Evolutionary conservation across 306 rosid genomes (phyloP).

Genomic region (Argentina anserina): DNA sequence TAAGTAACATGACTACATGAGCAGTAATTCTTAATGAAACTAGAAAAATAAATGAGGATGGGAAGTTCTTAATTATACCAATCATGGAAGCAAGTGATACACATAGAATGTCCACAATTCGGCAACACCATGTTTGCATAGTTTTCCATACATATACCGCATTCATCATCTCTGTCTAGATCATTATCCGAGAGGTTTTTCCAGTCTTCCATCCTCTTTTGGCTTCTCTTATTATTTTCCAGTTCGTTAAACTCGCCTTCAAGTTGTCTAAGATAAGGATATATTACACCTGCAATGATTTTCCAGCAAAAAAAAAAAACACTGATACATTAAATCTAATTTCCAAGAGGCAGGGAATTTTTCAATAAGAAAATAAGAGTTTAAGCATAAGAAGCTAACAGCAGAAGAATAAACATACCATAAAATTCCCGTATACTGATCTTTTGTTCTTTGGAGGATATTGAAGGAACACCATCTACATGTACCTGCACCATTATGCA

Average conservation of each 20-base stretch:
- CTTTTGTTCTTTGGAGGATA: conserved; percentile 60
- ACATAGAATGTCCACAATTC: conserved; percentile 69
- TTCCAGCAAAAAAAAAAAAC: conserved; percentile 16
- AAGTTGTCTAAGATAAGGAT: conserved; percentile 68
- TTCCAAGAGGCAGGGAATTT: neutral
- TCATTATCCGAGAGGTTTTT: conserved; percentile 26
- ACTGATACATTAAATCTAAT: neutral
- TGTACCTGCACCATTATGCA: conserved; percentile 44
- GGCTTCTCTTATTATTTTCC: conserved; percentile 31
- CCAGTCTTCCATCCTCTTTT: conserved; percentile 33
- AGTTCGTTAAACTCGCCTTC: conserved; percentile 43
- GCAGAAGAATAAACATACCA: conserved; percentile 33
- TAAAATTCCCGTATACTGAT: conserved; percentile 63
- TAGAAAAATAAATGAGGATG: neutral
- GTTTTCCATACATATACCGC: conserved; percentile 81
- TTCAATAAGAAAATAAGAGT: neutral
- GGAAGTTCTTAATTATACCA: conserved; percentile 45
- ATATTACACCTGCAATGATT: conserved; percentile 59
- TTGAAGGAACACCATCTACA: conserved; percentile 57
- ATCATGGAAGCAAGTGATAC: conserved; percentile 66
- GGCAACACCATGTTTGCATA: conserved; percentile 60
- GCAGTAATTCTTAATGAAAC: neutral
- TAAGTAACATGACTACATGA: neutral
- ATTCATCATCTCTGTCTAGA: conserved; percentile 54
- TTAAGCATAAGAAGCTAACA: conserved; percentile 3